These are phyloP conservation scores for Rubia balearica DNA, from an alignment of 305 asterid genomes.

Conservation along the genomic window DNA sequence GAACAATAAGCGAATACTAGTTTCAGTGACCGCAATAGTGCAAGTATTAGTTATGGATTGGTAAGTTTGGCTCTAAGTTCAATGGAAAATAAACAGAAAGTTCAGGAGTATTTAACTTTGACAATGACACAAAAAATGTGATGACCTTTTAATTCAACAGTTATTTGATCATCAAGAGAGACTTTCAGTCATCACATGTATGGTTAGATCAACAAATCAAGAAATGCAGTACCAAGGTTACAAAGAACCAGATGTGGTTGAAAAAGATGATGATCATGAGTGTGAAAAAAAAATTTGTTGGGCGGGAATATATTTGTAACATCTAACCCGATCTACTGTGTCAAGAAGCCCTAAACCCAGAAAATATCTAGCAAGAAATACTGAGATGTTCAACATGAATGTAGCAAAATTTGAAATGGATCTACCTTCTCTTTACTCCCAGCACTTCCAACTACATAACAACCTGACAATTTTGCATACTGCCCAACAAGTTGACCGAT, in stretches of 20 bases:
- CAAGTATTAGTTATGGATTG: neutral
- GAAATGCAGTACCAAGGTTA: neutral
- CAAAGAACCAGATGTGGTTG: neutral
- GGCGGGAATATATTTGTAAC: neutral
- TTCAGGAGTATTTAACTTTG: neutral
- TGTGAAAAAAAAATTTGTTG: neutral
- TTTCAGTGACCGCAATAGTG: neutral
- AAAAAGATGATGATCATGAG: no score
- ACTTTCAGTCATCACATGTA: neutral
- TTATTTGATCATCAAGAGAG: neutral
- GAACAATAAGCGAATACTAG: no score
- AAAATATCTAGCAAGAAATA: neutral
- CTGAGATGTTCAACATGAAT: neutral
- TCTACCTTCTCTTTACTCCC: conserved; percentile 6
- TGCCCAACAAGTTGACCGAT: conserved; percentile 9
- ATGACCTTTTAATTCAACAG: neutral
- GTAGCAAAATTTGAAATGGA: neutral
- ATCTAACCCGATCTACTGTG: neutral
- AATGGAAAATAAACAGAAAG: neutral
- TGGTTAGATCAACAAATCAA: neutral
- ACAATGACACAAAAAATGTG: neutral
- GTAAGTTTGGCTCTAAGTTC: neutral
- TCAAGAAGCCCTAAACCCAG: neutral
- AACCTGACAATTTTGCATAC: conserved; percentile 7
- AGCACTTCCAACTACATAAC: conserved; percentile 12